These are phyloP conservation scores for Pythium folliculosum DNA, from an alignment of 352 stramenopile genomes.

Conservation along the genomic window DNA sequence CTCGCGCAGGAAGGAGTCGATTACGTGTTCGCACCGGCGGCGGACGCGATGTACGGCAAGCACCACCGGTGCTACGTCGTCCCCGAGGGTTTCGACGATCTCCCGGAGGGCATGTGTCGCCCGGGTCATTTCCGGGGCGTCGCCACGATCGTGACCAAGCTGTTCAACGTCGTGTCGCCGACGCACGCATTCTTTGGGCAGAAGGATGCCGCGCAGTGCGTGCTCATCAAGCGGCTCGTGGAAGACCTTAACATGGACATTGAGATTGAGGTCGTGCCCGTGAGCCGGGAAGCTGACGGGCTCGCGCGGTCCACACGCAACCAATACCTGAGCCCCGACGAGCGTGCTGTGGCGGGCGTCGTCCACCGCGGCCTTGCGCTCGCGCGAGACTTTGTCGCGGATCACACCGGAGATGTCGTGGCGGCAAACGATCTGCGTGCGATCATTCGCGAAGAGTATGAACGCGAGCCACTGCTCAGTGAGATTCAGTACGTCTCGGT, in stretches of 20 bases:
- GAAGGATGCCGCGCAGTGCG: conserved; percentile 98
- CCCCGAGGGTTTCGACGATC: conserved; percentile 93
- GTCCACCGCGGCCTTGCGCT: conserved; percentile 82
- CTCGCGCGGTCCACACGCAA: conserved; percentile 98
- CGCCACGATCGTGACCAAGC: conserved; percentile 98
- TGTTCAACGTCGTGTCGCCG: conserved; percentile 98
- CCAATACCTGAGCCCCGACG: conserved; percentile 93
- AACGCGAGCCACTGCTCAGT: conserved; percentile 88
- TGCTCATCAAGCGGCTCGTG: conserved; percentile 95
- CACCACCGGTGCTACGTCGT: conserved; percentile 90
- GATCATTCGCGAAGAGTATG: conserved; percentile 58
- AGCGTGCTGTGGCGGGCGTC: conserved; percentile 87
- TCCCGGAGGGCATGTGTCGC: conserved; percentile 90
- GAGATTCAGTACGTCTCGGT: conserved; percentile 97
- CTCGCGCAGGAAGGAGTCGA: conserved; percentile 89
- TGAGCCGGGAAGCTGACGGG: conserved; percentile 94
- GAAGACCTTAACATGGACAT: conserved; percentile 96
- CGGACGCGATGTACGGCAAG: conserved; percentile 88
- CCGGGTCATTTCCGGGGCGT: conserved; percentile 98
- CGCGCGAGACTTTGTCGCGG: conserved; percentile 49
- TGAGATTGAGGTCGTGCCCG: conserved; percentile 90
- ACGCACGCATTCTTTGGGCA: conserved; percentile 98
- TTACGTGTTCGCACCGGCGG: conserved; percentile 86
- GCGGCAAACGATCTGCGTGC: conserved; percentile 43
- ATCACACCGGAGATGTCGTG: conserved; percentile 28